A percentile compares a stretch with the other conserved stretches of the same genome.
phyloP scores from a whole-genome alignment of 2,329 filamentous ascomycete species.

The Gyromitra esculenta region DNA sequence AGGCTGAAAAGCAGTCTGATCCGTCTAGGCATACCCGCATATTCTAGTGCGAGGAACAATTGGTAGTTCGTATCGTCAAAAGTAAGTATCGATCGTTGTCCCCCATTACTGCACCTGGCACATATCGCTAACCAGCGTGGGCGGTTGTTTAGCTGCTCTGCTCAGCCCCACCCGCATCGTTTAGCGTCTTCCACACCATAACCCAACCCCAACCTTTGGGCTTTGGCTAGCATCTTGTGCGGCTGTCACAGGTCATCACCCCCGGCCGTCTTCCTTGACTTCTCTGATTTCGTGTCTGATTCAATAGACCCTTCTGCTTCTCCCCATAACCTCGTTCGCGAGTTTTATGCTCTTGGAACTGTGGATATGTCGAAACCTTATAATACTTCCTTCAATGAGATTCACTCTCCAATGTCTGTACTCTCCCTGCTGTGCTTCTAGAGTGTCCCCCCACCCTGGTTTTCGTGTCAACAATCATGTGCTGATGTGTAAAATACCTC shows the following conservation, averaged over 20 bases:
- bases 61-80: background rate
- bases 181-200: conserved; percentile 4
- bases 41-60: background rate
- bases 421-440: conserved; percentile 6
- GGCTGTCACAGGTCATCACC: conserved; percentile 18
- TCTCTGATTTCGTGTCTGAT: conserved; percentile 28
- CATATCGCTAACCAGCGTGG: conserved; percentile 25
- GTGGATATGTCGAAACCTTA: conserved; percentile 42
- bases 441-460: background rate
- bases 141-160: background rate
- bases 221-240: conserved; percentile 18
- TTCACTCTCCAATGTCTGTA: conserved; percentile 50
- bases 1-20: background rate
- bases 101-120: background rate
- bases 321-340: background rate
- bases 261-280: conserved; percentile 9
- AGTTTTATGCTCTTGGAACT: background rate
- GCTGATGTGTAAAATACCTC: conserved; percentile 19
- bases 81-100: too few relatives aligned
- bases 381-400: conserved; percentile 40
- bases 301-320: background rate
- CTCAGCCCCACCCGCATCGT: conserved; percentile 41
- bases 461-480: conserved; percentile 27
- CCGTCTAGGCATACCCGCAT: too few relatives aligned
- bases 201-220: background rate